Base-by-base conservation (phyloP, 164 flowering plant genomes). In the Nelumbo lutea region DNA sequence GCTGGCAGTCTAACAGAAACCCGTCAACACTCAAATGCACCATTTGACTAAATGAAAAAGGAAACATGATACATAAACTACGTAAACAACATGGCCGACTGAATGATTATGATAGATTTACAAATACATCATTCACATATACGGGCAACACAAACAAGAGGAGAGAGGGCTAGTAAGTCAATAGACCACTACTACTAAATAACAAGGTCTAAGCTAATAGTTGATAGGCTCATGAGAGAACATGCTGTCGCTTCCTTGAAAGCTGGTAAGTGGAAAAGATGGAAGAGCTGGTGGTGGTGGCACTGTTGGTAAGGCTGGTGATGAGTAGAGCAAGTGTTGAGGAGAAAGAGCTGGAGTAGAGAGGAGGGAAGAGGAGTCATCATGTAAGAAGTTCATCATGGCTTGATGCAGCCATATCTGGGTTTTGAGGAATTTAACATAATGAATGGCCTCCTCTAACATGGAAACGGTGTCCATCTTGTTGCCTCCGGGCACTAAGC, bases 401-500 rank as follows among this genome's bases (percentile, higher is more conserved):
- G 80, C 74, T 39, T 89, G 85, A 70, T 91, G 95, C 66, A 91
- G 82, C 88, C 84, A 79, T 15, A 91, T 83, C 78, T 89, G 95
- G 39, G 85, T 61, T 76, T 91, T 89, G 44, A 91, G 81, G 67
- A 79, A 89, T 86, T 89, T 88, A 10, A 91, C 97, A 68, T 91
- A 91, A 39, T 82, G 87, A 53, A 91, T 91, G 46, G 97, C 91
- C 57, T 86, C 88, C 42, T 91, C 97, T 14, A 91, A 53, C 91
- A 91, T 83, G 51, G 97, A 84, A 1, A 83, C 97, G 0, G 97
- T 91, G 74, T 91, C 96, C 88, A 91, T 83, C 77, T 86, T 91
- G 1, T 82, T 65, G 2, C 89, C 96, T 11, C 93, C 93, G 1
- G 97, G 97, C 2, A 91, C 88, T 66, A 91, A 66, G 74, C 93